Evolutionary conservation across 441 rosid species (phyloP).

Genomic region (Corymbia calophylla): DNA sequence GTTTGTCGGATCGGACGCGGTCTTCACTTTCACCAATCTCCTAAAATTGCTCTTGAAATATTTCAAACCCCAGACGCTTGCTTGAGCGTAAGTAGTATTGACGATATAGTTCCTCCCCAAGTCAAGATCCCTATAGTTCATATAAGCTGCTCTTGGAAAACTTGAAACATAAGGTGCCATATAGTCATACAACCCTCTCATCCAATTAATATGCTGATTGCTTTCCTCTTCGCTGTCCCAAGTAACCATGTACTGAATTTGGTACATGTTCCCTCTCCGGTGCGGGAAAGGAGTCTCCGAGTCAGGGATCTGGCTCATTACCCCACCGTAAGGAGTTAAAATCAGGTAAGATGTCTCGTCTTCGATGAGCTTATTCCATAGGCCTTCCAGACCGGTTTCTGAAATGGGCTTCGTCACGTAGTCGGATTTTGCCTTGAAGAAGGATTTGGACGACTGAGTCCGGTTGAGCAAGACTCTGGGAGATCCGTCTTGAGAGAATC

Average conservation of each 20-base stretch:
- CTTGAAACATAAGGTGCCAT: neutral
- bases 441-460: neutral
- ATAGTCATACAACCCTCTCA: neutral
- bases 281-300: neutral
- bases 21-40: constrained; percentile 39
- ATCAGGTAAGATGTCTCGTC: neutral
- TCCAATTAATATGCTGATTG: neutral
- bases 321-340: neutral
- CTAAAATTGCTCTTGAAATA: constrained; percentile 42
- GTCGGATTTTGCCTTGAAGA: neutral
- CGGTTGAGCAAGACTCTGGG: neutral
- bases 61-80: constrained; percentile 46
- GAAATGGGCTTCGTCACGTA: neutral
- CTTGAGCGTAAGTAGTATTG: constrained; percentile 21
- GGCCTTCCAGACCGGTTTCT: neutral
- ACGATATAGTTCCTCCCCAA: neutral
- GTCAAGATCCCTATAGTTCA: neutral
- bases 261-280: neutral
- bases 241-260: neutral
- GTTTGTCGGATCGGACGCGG: neutral
- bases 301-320: neutral
- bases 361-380: neutral
- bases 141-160: neutral
- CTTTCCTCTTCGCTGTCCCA: neutral
- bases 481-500: neutral